These are phyloP conservation scores for Penicillium fimorum DNA, from an alignment of 495 filamentous ascomycete genomes.

Conservation along the genomic window DNA sequence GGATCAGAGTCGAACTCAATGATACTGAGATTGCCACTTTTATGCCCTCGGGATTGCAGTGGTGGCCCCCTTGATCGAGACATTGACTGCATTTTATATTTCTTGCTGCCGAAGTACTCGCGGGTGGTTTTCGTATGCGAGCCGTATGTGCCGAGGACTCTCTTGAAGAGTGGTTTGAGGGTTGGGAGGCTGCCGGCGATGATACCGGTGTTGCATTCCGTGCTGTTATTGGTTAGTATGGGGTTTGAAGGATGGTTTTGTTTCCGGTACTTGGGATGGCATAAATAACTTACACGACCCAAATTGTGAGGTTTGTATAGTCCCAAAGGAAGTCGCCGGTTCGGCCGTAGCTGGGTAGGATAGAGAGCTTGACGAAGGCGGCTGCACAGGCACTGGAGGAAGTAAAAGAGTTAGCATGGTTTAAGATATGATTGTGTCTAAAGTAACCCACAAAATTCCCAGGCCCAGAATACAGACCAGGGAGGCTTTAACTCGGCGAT, in stretches of 20 bases:
- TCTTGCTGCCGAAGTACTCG: constrained; percentile 15
- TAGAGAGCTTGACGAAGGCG: constrained; percentile 45
- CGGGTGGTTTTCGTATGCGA: constrained; percentile 19
- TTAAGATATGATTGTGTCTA: not conserved
- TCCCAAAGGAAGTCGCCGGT: constrained; percentile 49
- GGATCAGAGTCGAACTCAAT: constrained; percentile 1
- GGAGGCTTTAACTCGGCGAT: constrained; percentile 37
- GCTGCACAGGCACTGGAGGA: constrained; percentile 41
- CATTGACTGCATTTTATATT: constrained; percentile 16
- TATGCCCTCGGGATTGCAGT: not conserved
- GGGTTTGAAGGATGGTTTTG: not conserved
- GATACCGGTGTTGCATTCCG: constrained; percentile 43
- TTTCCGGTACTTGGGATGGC: too few relatives aligned
- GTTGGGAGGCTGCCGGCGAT: constrained; percentile 44
- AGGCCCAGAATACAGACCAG: constrained; percentile 43
- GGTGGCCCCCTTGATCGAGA: constrained; percentile 11
- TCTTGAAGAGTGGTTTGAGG: constrained; percentile 43
- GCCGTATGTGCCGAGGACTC: constrained; percentile 25
- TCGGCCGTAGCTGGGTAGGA: constrained; percentile 36
- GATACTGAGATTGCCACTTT: constrained; percentile 1
- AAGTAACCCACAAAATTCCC: constrained; percentile 40
- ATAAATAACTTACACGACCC: constrained; percentile 23
- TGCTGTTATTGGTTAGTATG: constrained; percentile 14
- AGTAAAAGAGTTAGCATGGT: not conserved
- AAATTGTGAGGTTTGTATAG: constrained; percentile 27